These are phyloP conservation scores for Cunninghamia lanceolata DNA, from an alignment of 75 land plant genomes.

Conservation along the genomic window DNA sequence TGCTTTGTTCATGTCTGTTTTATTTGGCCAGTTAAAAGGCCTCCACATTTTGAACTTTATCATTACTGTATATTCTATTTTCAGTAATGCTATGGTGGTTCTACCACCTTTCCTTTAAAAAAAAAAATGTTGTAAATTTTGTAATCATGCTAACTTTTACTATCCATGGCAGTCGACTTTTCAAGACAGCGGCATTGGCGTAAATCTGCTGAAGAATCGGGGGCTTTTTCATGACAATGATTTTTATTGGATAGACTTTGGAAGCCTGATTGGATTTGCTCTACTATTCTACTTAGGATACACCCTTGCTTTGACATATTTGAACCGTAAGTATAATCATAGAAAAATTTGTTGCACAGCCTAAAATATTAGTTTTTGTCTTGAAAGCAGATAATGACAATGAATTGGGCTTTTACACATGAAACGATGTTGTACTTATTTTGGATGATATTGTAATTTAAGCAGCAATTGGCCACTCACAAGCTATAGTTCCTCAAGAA, in stretches of 20 bases:
- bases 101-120: too few species aligned
- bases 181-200: constrained; percentile 16
- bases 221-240: constrained; percentile 17
- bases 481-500: constrained; percentile 37
- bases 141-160: not conserved
- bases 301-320: constrained; percentile 14
- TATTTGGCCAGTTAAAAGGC: too few species aligned
- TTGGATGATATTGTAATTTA: not conserved
- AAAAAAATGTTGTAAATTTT: too few species aligned
- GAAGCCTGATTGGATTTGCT: constrained; percentile 21
- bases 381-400: not conserved
- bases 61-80: too few species aligned
- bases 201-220: constrained; percentile 14
- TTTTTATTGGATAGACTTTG: constrained; percentile 37
- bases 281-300: constrained; percentile 26
- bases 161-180: not conserved
- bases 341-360: not conserved
- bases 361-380: not conserved
- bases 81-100: too few species aligned
- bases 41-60: too few species aligned
- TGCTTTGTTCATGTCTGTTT: too few species aligned
- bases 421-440: not conserved
- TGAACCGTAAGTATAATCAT: not conserved
- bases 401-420: not conserved
- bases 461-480: constrained; percentile 35